Evolutionary conservation across 148 eudicot genomes (phyloP).

Genomic region (Camellia lanceoleosa): DNA sequence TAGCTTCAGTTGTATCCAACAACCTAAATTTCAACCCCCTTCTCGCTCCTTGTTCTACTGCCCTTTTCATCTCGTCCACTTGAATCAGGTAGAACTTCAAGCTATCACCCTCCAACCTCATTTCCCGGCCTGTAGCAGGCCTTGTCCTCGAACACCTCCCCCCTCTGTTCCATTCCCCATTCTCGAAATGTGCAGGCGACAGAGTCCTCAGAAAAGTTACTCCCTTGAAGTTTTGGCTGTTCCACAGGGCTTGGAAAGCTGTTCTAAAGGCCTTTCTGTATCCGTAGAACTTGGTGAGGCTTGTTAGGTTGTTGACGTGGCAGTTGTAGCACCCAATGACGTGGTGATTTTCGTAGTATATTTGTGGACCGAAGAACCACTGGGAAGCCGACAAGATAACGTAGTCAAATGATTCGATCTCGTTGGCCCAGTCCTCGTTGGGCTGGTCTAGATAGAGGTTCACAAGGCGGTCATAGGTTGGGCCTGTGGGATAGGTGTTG

Average conservation of each 20-base stretch:
- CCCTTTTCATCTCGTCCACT: constrained; percentile 40
- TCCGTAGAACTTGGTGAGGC: constrained; percentile 29
- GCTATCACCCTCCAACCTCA: constrained; percentile 24
- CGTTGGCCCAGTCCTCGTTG: constrained; percentile 31
- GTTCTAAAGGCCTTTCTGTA: constrained; percentile 35
- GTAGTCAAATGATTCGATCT: constrained; percentile 34
- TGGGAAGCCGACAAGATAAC: constrained; percentile 44
- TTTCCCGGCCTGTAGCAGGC: constrained; percentile 27
- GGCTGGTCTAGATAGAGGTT: constrained; percentile 40
- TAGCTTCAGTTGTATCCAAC: constrained; percentile 40
- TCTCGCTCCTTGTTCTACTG: constrained; percentile 24
- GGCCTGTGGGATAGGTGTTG: background rate
- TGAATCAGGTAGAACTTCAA: constrained; percentile 45
- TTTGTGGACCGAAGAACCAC: constrained; percentile 41
- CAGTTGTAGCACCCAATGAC: constrained; percentile 48
- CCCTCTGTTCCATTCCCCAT: constrained; percentile 44
- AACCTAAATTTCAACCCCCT: constrained; percentile 33
- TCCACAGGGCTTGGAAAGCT: constrained; percentile 28
- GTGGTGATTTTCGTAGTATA: constrained; percentile 27
- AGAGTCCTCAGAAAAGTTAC: constrained; percentile 29
- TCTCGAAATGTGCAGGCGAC: constrained; percentile 42
- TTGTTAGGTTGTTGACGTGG: constrained; percentile 26
- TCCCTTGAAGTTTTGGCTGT: constrained; percentile 27
- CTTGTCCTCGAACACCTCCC: constrained; percentile 35
- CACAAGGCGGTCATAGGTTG: constrained; percentile 28